These are phyloP conservation scores for Coniella vitis DNA, from an alignment of 2,329 filamentous ascomycete genomes.

Conservation along the genomic window DNA sequence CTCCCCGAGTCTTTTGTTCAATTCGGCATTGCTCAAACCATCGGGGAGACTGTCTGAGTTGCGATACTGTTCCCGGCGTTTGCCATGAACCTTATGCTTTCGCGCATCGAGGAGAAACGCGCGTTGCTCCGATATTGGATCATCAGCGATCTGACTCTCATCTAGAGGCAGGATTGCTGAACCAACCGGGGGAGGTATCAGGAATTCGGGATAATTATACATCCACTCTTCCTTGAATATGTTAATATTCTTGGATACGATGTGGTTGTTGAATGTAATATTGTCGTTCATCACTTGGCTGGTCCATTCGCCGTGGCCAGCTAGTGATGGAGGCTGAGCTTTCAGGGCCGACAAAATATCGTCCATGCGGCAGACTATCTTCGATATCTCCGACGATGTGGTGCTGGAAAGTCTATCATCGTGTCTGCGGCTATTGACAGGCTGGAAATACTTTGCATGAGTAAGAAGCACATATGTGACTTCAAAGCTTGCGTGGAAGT, in stretches of 20 bases:
- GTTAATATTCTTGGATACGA: slow-evolving; percentile 13
- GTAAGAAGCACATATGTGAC: slow-evolving; percentile 1
- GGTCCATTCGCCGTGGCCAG: not conserved
- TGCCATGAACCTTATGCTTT: not conserved
- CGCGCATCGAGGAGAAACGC: not conserved
- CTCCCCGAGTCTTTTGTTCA: not conserved
- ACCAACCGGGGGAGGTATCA: too few relatives aligned
- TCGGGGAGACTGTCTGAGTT: too few relatives aligned
- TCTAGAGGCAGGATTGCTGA: too few relatives aligned
- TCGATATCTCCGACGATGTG: not conserved
- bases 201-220: slow-evolving; percentile 16
- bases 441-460: not conserved
- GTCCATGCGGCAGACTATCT: not conserved
- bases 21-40: not conserved
- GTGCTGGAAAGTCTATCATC: too few relatives aligned
- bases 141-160: too few relatives aligned
- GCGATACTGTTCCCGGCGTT: not conserved
- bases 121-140: too few relatives aligned
- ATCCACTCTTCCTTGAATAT: slow-evolving; percentile 19
- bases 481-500: slow-evolving; percentile 4
- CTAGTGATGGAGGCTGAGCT: too few relatives aligned
- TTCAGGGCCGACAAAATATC: too few relatives aligned
- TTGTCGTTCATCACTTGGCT: slow-evolving; percentile 7
- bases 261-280: slow-evolving; percentile 6
- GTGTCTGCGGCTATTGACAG: not conserved